These are phyloP conservation scores for Beauveria caledonica DNA, from an alignment of 2,329 filamentous ascomycete species.

Conservation along the genomic window DNA sequence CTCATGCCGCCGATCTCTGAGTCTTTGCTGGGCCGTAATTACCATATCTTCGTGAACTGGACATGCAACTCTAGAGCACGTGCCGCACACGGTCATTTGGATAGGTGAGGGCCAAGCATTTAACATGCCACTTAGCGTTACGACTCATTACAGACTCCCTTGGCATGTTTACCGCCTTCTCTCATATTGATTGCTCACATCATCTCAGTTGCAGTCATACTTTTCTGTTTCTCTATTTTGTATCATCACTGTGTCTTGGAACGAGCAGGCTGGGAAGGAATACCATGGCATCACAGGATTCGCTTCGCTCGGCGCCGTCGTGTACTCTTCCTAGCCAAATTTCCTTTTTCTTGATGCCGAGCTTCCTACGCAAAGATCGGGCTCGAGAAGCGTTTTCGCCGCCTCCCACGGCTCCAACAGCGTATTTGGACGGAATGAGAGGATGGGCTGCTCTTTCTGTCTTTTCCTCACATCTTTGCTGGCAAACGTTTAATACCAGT, in stretches of 20 bases:
- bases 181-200: neutral
- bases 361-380: conserved; percentile 39
- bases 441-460: conserved; percentile 48
- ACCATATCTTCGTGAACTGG: neutral
- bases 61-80: neutral
- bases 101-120: neutral
- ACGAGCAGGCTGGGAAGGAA: neutral
- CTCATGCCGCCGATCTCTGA: neutral
- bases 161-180: neutral
- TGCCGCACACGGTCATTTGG: neutral
- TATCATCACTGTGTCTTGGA: neutral
- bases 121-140: neutral
- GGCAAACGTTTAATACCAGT: conserved; percentile 43
- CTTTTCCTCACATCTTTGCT: conserved; percentile 49
- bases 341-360: conserved; percentile 42
- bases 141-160: neutral
- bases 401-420: conserved; percentile 39
- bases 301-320: neutral
- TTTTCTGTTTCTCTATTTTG: neutral
- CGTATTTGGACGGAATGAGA: conserved; percentile 51
- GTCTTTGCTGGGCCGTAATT: neutral
- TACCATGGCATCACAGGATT: neutral
- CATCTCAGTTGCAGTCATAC: neutral
- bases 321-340: neutral
- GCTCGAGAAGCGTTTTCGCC: conserved; percentile 32